Percentiles rank a stretch among this genome's conserved stretches.
Conservation (phyloP, 345 rosid genomes). For the Schrenkiella parvula region DNA sequence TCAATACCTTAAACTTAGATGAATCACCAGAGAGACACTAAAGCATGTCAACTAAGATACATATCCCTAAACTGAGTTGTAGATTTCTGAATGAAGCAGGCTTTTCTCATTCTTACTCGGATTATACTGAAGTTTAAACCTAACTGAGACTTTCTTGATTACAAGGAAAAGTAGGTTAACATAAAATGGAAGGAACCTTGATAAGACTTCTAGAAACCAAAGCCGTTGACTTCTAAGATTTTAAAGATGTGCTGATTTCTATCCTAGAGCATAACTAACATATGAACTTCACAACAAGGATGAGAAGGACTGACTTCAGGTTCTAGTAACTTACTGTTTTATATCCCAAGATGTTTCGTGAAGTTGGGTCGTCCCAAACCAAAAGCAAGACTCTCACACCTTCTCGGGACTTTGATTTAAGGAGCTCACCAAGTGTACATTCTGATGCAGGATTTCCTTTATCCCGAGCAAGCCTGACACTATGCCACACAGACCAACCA, state of each 20-base stretch:
- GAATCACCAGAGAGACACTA: not conserved
- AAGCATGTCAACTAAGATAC: not conserved
- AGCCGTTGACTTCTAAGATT: not conserved
- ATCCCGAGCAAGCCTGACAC: constrained; percentile 67
- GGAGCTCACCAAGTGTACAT: constrained; percentile 69
- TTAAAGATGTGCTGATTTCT: not conserved
- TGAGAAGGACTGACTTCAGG: not conserved
- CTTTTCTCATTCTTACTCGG: not conserved
- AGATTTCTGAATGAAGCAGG: not conserved
- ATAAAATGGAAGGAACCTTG: too few relatives aligned
- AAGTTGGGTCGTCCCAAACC: constrained; percentile 98
- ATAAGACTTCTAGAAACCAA: not conserved
- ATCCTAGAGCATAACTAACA: not conserved
- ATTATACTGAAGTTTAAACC: not conserved
- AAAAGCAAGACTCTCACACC: constrained; percentile 96
- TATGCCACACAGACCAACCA: constrained; percentile 98
- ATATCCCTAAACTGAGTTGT: not conserved
- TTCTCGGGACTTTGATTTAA: constrained; percentile 82
- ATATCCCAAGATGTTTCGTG: constrained; percentile 81
- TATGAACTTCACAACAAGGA: not conserved
- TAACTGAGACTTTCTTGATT: not conserved
- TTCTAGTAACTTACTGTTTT: constrained; percentile 54
- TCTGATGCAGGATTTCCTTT: constrained; percentile 39
- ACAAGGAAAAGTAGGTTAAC: not conserved
- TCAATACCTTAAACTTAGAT: not conserved